phyloP scores from a whole-genome alignment of 2,329 filamentous ascomycete genomes.

The Incumbomyces delicatus region DNA sequence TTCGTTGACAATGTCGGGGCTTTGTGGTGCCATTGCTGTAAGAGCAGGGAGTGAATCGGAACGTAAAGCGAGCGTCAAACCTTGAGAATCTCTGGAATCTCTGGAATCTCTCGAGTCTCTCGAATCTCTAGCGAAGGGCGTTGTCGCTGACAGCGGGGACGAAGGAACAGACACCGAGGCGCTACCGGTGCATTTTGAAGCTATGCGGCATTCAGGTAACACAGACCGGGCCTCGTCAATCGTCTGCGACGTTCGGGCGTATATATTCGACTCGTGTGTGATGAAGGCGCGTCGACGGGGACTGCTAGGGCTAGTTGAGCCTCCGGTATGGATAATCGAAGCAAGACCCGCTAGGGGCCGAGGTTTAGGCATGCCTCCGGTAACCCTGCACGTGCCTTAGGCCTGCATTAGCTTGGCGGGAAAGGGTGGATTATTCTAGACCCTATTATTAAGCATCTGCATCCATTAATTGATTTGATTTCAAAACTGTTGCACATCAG shows the following conservation, averaged over 20 bases:
- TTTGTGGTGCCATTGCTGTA: not conserved
- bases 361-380: not conserved
- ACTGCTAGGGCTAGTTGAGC: not conserved
- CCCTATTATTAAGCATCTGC: too few species aligned
- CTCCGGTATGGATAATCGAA: not conserved
- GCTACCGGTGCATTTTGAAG: slow-evolving; percentile 2
- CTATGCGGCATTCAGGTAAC: not conserved
- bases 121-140: slow-evolving; percentile 1
- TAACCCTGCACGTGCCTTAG: too few species aligned
- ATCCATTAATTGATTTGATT: too few species aligned
- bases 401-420: too few species aligned
- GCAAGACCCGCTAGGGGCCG: not conserved
- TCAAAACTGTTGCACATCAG: too few species aligned
- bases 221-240: not conserved
- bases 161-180: not conserved
- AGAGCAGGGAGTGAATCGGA: not conserved
- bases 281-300: slow-evolving; percentile 2
- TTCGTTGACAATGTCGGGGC: not conserved
- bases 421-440: too few species aligned
- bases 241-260: not conserved
- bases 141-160: slow-evolving; percentile 1
- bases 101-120: not conserved
- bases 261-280: not conserved
- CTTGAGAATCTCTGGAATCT: too few species aligned
- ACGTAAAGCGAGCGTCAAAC: not conserved